Evolutionary conservation across 2,329 filamentous ascomycete species (phyloP), one percentile per base, ranked within the genome.

Genomic region (Blastomyces gilchristii): DNA sequence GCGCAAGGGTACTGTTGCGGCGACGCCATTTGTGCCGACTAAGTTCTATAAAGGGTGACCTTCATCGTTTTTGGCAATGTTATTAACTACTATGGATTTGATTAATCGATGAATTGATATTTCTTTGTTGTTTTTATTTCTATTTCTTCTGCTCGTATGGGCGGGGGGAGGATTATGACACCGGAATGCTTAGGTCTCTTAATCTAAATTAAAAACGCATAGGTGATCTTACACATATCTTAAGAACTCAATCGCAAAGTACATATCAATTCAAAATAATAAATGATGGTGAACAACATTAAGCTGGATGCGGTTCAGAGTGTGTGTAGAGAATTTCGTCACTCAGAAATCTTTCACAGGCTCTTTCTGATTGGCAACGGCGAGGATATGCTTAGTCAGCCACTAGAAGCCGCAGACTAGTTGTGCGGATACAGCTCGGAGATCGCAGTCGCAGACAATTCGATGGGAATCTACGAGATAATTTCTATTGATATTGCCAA

Each of bases 1-100:
- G 72, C 85, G 90, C 69, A 86, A 85, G 76, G 91, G 87, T 0
- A 83, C 83, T 3, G 88, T 96, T 41, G 83, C 85, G 9, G 92
- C 92, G 80, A 94, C 96, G 91, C 92, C 92, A 0, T 96, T 96
- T 75, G 83, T 95, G 60, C 82, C 86, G 60, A 85, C 83, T 70
- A 91, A 90, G 77, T 96, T 96, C 76, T 88, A 83, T 76, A 87
- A 78, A 65, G 73, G 71, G 22, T 68, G 50, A 63, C 16, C 8
- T 45, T 16, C 22, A 28, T 57, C 11, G 39, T 34, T 34, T 34
- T 34, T 3, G 6, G 4, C 2, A 34, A 31, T 31, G 31, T 6
- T 34, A 5, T 34, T 37, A 37, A 37, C 34, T 37, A 37, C 34
- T 25, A 41, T 58, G n/a, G 8, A 12, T 37, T 37, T 37, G 34